Base-by-base conservation (phyloP, 768 basidiomycete species). In the Rhizopogon roseolus region DNA sequence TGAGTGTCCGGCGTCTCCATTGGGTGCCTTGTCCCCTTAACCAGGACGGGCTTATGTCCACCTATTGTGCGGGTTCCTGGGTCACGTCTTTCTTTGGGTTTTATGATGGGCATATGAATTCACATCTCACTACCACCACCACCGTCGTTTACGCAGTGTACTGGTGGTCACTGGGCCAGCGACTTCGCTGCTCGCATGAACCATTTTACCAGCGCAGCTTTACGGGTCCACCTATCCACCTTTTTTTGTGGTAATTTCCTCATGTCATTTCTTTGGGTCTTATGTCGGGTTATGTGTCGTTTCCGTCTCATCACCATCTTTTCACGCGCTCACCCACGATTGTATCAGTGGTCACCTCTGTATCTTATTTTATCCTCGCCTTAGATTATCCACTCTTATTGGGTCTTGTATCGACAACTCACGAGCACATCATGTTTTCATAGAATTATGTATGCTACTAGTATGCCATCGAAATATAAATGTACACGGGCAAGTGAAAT, bases 281-380 rank as follows among this genome's bases (percentile, higher is more conserved):
- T 36, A 36, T 13, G 11, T 10, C 13, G 34, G 34, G 34, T 29
- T 34, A 34, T 36, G 34, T 11, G 13, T 36, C 3, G 34, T 36
- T 36, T 13, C 10, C 11, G 13, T 36, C 34, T 36, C 34, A 36
- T 11, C 34, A 36, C 34, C 34, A 36, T 36, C 34, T 4, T 4
- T 36, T 36, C 34, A 36, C 34, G 34, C 34, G 8, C 3, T 29
- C 29, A 29, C 29, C 22, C 22, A 22, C 22, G 22, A 32, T 32
- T 32, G 9, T 10, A 32, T 7, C 6, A 2, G 9, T 32, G 32
- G 25, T 25, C 44, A 22, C 22, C 22, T 28, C 56, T 43, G 28
- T 49, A 34, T 57, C 60, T 54, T 58, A 52, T 58, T 57, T 56
- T 56, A 53, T 50, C 59, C 54, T 59, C 46, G 29, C 29, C 11